Percentiles rank a stretch among this genome's conserved stretches.
These are phyloP conservation scores for Stropharia rugosoannulata DNA, from an alignment of 768 basidiomycete genomes.

Conservation along the genomic window DNA sequence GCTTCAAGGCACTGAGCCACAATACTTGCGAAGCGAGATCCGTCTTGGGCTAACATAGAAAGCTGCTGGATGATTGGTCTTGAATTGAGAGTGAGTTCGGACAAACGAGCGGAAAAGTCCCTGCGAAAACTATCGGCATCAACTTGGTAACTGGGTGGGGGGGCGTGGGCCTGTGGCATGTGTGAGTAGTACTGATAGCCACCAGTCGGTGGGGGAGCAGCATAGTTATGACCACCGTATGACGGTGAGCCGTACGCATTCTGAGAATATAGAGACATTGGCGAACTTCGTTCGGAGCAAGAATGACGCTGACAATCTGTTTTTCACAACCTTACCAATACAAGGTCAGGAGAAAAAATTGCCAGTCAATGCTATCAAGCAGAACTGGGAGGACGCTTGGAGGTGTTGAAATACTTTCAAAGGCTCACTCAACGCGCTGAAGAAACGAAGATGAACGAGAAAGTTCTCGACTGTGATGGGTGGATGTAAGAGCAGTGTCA, in stretches of 20 bases:
- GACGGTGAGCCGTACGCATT: conserved; percentile 58
- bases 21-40: conserved; percentile 72
- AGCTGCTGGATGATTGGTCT: conserved; percentile 91
- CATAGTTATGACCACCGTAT: conserved; percentile 47
- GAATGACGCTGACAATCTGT: conserved; percentile 12
- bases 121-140: conserved; percentile 44
- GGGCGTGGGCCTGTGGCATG: conserved; percentile 38
- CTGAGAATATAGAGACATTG: conserved; percentile 68
- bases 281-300: conserved; percentile 9
- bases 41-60: conserved; percentile 91
- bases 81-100: conserved; percentile 90
- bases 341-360: conserved; percentile 21
- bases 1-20: conserved; percentile 79
- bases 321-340: conserved; percentile 15
- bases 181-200: conserved; percentile 43
- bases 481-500: conserved; percentile 24
- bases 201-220: conserved; percentile 34
- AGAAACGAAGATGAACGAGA: conserved; percentile 33
- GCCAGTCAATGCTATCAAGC: conserved; percentile 19
- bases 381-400: conserved; percentile 20
- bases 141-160: conserved; percentile 30
- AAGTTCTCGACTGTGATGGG: conserved; percentile 36
- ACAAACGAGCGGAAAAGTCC: conserved; percentile 73
- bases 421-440: conserved; percentile 50
- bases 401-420: conserved; percentile 39